Percentiles rank a stretch among this genome's conserved stretches.
Evolutionary conservation across 1,284 basidiomycete species (phyloP).

Genomic region (Boletus calvinii): DNA sequence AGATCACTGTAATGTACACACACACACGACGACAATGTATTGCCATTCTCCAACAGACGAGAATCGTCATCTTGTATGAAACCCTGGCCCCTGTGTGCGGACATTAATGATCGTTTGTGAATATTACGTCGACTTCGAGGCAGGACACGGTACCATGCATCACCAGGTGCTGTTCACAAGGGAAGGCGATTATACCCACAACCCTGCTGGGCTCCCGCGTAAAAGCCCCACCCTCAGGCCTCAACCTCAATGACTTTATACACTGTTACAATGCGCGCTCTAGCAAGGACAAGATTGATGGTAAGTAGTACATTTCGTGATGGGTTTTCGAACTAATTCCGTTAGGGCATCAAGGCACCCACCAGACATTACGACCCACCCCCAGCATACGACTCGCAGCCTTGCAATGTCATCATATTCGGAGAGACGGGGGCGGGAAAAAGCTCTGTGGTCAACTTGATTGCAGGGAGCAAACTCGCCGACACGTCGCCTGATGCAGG

Average conservation of each 20-base stretch:
- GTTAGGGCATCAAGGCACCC: conserved; percentile 7
- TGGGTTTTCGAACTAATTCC: conserved; percentile 6
- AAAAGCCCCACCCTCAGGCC: conserved; percentile 1
- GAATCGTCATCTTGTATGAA: conserved; percentile 7
- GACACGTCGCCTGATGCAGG: conserved; percentile 27
- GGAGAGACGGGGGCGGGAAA: conserved; percentile 30
- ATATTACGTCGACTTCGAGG: not conserved
- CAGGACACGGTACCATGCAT: not conserved
- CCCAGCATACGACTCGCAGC: conserved; percentile 17
- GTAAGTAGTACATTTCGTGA: conserved; percentile 11
- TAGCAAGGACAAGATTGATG: not conserved
- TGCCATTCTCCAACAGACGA: conserved; percentile 2
- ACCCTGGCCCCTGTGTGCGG: conserved; percentile 8
- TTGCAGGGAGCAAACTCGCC: conserved; percentile 21
- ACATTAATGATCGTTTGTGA: conserved; percentile 14
- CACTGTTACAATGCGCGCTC: conserved; percentile 6
- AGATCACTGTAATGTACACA: conserved; percentile 7
- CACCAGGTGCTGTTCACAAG: conserved; percentile 9
- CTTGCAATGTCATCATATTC: conserved; percentile 27
- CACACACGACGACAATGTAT: not conserved
- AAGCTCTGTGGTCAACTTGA: conserved; percentile 32
- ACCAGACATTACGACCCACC: conserved; percentile 9
- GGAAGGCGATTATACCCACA: conserved; percentile 12
- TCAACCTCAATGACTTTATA: conserved; percentile 10
- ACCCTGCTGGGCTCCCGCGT: conserved; percentile 6